Percentiles rank a stretch among this genome's conserved stretches.
Conservation (phyloP, 2,329 filamentous ascomycete species). For the Neoarthrinium moseri region DNA sequence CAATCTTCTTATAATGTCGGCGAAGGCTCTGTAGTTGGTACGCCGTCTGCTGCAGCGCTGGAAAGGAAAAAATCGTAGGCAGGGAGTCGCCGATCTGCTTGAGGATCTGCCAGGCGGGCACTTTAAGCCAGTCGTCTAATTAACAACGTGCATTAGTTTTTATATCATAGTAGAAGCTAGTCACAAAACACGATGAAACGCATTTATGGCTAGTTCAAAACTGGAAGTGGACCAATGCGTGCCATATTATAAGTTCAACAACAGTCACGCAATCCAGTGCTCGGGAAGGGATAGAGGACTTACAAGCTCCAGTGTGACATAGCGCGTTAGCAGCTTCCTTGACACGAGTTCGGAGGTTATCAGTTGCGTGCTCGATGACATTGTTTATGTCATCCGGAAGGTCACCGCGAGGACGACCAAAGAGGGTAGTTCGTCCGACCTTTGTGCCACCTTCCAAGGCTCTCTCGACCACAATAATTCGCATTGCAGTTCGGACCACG, state of each 20-base stretch:
- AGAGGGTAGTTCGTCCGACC: constrained; percentile 25
- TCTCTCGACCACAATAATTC: constrained; percentile 62
- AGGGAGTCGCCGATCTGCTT: neutral
- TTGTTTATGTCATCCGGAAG: constrained; percentile 56
- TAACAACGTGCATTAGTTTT: too few relatives aligned
- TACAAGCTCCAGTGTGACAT: neutral
- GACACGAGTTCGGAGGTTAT: constrained; percentile 49
- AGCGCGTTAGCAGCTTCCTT: neutral
- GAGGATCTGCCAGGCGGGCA: neutral
- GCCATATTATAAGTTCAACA: too few relatives aligned
- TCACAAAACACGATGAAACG: too few relatives aligned
- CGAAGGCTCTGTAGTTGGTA: too few relatives aligned
- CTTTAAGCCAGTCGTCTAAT: neutral
- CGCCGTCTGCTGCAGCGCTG: too few relatives aligned
- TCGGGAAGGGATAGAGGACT: too few relatives aligned
- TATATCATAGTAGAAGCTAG: too few relatives aligned
- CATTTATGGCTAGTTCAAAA: too few relatives aligned
- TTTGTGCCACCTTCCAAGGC: constrained; percentile 39
- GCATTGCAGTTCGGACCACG: constrained; percentile 50
- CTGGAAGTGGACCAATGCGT: too few relatives aligned
- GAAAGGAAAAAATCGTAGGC: too few relatives aligned
- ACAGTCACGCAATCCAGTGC: too few relatives aligned
- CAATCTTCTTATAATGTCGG: too few relatives aligned
- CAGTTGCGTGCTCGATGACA: constrained; percentile 57
- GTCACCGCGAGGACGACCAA: constrained; percentile 45